These are phyloP conservation scores for Zopfia rhizophila DNA, from an alignment of 2,329 filamentous ascomycete species.

Conservation along the genomic window DNA sequence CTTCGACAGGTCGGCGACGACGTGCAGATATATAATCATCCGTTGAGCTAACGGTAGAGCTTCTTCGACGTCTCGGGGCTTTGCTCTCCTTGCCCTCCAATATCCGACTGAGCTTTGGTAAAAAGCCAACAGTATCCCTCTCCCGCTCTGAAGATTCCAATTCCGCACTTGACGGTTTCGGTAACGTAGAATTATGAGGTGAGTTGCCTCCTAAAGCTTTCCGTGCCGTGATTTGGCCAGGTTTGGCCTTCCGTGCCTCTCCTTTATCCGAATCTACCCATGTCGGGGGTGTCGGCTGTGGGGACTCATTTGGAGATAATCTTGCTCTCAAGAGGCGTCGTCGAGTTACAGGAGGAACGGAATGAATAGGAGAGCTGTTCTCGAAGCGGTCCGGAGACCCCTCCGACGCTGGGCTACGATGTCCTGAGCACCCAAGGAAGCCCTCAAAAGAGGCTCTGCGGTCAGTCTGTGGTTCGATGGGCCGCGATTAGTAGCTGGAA, in stretches of 20 bases:
- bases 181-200: constrained; percentile 22
- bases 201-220: constrained; percentile 34
- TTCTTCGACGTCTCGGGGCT: constrained; percentile 28
- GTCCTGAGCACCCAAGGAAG: constrained; percentile 28
- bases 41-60: constrained; percentile 33
- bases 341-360: constrained; percentile 28
- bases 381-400: constrained; percentile 27
- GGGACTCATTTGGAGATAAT: constrained; percentile 30
- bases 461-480: constrained; percentile 39
- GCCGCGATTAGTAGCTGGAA: constrained; percentile 36
- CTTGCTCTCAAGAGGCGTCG: constrained; percentile 38
- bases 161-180: constrained; percentile 24
- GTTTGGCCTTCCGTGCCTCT: constrained; percentile 33
- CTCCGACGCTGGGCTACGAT: constrained; percentile 28
- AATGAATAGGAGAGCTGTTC: constrained; percentile 16
- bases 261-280: constrained; percentile 36
- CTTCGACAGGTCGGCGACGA: constrained; percentile 33
- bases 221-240: constrained; percentile 28
- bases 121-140: constrained; percentile 40
- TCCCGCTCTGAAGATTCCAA: constrained; percentile 15
- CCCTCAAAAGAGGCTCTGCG: constrained; percentile 36
- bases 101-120: constrained; percentile 55
- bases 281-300: constrained; percentile 26
- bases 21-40: constrained; percentile 14
- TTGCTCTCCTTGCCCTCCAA: constrained; percentile 49